A percentile compares a stretch with the other conserved stretches of the same genome.
These are phyloP conservation scores for Phaseolus coccineus DNA, from an alignment of 331 rosid species.

Conservation along the genomic window DNA sequence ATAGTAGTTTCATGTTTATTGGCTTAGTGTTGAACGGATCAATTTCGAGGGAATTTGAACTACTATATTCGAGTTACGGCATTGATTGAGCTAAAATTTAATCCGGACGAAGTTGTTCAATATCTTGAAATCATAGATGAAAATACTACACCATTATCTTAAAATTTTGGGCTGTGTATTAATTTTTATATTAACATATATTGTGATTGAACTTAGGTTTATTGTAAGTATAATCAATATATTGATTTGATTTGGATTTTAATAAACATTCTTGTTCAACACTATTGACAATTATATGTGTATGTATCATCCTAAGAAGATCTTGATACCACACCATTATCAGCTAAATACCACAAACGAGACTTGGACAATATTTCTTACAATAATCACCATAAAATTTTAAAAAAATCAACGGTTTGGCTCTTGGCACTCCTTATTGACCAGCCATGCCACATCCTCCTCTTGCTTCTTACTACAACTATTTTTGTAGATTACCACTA, in stretches of 20 bases:
- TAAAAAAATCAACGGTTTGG: no score
- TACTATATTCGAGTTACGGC: not conserved
- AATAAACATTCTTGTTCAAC: slow-evolving; percentile 4
- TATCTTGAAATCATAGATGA: slow-evolving; percentile 20
- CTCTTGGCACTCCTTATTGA: no score
- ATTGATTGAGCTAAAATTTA: not conserved
- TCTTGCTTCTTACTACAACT: no score
- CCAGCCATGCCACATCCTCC: no score
- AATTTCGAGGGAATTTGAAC: slow-evolving; percentile 13
- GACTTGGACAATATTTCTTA: no score
- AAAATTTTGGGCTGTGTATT: not conserved
- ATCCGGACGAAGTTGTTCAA: slow-evolving; percentile 9
- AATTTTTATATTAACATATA: not conserved
- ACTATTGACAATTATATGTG: no score
- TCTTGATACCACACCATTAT: no score
- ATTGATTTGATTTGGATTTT: not conserved
- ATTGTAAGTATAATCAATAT: not conserved
- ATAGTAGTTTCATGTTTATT: slow-evolving; percentile 10
- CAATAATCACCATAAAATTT: no score
- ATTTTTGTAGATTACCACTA: no score
- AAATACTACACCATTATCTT: not conserved
- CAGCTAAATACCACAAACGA: no score
- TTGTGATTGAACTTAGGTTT: not conserved
- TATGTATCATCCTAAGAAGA: no score
- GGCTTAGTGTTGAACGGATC: not conserved